Evolutionary conservation across 1,284 basidiomycete genomes (phyloP), one percentile per base, ranked within the genome.

Genomic region (Athelia psychrophila): DNA sequence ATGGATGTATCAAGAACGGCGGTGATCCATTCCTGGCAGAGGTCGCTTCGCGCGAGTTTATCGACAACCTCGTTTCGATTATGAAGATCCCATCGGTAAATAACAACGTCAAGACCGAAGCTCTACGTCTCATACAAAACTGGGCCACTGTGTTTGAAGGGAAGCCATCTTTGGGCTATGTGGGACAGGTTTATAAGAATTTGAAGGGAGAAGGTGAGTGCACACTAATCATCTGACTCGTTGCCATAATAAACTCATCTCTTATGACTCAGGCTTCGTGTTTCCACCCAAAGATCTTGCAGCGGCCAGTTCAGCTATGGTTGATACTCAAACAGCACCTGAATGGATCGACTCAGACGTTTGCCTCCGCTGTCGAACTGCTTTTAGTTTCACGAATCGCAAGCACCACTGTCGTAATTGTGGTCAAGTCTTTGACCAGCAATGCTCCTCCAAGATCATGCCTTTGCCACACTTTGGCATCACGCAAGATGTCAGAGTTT

Each of bases 341-440:
- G 92, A 96, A 62, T 99, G 96, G 96, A 89, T 93, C 44, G 96
- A 99, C 66, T 93, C 93, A 1, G 91, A 96, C 30, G 87, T 95
- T 13, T 99, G 97, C 70, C 83, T 97, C 59, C 85, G 95, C 22
- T 99, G 97, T 69, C 83, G 97, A 19, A 88, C 91, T 0, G 70
- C 91, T 0, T 99, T 99, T 72, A 87, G 88, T 1, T 96, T 98
- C 62, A 98, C 95, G 38, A 98, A 98, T 65, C 85, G 97, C 53
- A 98, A 98, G 67, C 97, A 99, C 65, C 97, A 99, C 67, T 99
- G 97, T 68, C 84, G 97, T 8, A 98, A 98, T 69, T 99, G 97
- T 69, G 97, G 97, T 9, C 87, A 91, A 63, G 93, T 99, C 18
- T 99, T 98, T 64, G 95, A 98, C 70, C 93, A 96, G 55, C 81